A percentile compares a stretch with the other conserved stretches of the same genome.
Evolutionary conservation across 2,329 filamentous ascomycete species (phyloP).

Genomic region (Ophiocordyceps sinensis): DNA sequence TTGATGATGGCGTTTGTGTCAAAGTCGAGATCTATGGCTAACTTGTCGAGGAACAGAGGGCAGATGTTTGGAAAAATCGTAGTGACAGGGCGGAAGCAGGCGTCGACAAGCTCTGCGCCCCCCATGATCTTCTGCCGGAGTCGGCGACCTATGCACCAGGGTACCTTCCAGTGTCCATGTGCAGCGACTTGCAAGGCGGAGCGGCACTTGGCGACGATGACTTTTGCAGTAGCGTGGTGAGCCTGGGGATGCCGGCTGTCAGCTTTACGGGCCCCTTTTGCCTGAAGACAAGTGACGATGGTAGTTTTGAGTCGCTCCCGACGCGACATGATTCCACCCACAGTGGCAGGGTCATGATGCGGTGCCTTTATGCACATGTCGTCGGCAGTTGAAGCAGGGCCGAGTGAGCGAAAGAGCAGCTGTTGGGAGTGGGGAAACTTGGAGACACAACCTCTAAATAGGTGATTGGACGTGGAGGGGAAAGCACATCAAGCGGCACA

Average conservation of each 20-base stretch:
- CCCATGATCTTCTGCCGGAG: neutral
- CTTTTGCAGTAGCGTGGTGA: neutral
- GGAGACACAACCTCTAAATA: too few relatives aligned
- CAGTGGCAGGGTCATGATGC: too few relatives aligned
- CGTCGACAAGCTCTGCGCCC: slow-evolving; percentile 1
- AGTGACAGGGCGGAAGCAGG: slow-evolving; percentile 6
- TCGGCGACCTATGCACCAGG: neutral
- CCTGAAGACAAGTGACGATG: neutral
- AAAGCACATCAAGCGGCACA: too few relatives aligned
- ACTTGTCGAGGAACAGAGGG: slow-evolving; percentile 17
- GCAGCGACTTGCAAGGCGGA: neutral
- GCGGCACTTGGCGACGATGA: neutral
- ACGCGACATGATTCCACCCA: too few relatives aligned
- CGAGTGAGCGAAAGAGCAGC: too few relatives aligned
- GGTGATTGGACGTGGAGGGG: too few relatives aligned
- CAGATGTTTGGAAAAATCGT: slow-evolving; percentile 32
- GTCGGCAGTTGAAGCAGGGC: too few relatives aligned
- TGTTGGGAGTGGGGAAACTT: too few relatives aligned
- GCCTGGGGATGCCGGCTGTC: neutral
- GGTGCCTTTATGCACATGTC: too few relatives aligned
- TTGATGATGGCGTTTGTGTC: slow-evolving; percentile 18
- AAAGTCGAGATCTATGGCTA: slow-evolving; percentile 13
- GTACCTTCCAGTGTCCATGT: neutral
- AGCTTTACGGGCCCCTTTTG: neutral
- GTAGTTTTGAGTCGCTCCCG: too few relatives aligned